These are phyloP conservation scores for Yamadazyma oceani DNA, from an alignment of 1,139 yeast species.

Conservation along the genomic window DNA sequence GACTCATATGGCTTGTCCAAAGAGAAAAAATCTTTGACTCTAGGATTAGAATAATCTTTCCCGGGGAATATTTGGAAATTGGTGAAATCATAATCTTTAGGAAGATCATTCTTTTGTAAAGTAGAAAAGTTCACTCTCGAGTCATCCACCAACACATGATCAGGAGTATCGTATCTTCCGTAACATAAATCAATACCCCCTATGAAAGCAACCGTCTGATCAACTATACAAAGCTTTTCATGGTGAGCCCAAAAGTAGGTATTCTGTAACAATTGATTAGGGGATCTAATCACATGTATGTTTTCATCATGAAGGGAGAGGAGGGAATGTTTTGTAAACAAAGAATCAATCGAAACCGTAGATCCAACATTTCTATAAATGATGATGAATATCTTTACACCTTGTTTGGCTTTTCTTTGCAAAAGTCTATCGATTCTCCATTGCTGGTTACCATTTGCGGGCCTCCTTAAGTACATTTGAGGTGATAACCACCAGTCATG, in stretches of 20 bases:
- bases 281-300: slow-evolving; percentile 89
- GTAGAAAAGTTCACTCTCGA: slow-evolving; percentile 41
- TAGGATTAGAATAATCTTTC: slow-evolving; percentile 94
- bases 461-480: slow-evolving; percentile 86
- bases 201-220: slow-evolving; percentile 82
- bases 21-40: slow-evolving; percentile 81
- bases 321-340: slow-evolving; percentile 91
- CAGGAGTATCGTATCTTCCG: slow-evolving; percentile 96
- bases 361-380: slow-evolving; percentile 95
- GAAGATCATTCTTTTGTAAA: slow-evolving; percentile 27
- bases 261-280: slow-evolving; percentile 90
- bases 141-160: slow-evolving; percentile 87
- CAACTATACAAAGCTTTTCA: slow-evolving; percentile 86
- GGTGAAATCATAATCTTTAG: slow-evolving; percentile 32
- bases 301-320: slow-evolving; percentile 79
- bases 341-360: slow-evolving; percentile 90
- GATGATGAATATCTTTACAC: slow-evolving; percentile 89
- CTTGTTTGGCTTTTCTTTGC: slow-evolving; percentile 89
- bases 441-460: slow-evolving; percentile 92
- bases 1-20: slow-evolving; percentile 87
- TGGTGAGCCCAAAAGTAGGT: slow-evolving; percentile 99
- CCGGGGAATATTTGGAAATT: slow-evolving; percentile 87
- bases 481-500: slow-evolving; percentile 99
- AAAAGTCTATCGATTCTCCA: slow-evolving; percentile 89
- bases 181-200: slow-evolving; percentile 97